These are phyloP conservation scores for Xylaria curta DNA, from an alignment of 495 filamentous ascomycete species.

Conservation along the genomic window DNA sequence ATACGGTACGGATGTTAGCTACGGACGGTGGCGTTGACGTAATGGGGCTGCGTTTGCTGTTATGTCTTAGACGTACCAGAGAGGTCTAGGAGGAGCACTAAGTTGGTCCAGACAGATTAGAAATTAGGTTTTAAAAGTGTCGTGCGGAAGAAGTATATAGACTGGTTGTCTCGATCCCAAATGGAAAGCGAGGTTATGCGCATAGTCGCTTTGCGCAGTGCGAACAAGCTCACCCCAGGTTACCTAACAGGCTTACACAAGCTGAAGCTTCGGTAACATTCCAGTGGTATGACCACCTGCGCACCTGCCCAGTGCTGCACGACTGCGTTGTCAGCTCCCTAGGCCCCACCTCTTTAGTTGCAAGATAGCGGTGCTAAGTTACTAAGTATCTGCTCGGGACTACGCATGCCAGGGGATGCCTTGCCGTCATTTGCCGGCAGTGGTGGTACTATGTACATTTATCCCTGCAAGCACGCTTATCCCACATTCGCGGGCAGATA, in stretches of 20 bases:
- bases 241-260: slow-evolving; percentile 19
- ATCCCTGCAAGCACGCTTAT: not conserved
- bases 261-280: slow-evolving; percentile 26
- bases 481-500: not conserved
- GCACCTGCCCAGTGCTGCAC: slow-evolving; percentile 1
- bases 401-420: not conserved
- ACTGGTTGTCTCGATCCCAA: not conserved
- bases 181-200: slow-evolving; percentile 9
- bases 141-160: not conserved
- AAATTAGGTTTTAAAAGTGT: not conserved
- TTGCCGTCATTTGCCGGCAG: slow-evolving; percentile 4
- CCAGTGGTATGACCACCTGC: not conserved
- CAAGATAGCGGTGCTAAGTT: not conserved
- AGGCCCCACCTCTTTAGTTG: not conserved
- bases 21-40: slow-evolving; percentile 19
- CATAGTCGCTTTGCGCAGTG: slow-evolving; percentile 19
- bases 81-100: not conserved
- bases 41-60: slow-evolving; percentile 1
- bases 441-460: not conserved
- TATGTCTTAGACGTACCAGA: not conserved
- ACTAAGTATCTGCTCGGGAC: not conserved
- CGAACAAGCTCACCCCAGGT: slow-evolving; percentile 10
- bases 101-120: not conserved
- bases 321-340: slow-evolving; percentile 19
- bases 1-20: not conserved